Evolutionary conservation across 768 basidiomycete species (phyloP), one percentile per base, ranked within the genome.

Genomic region (Podaxis sp.): DNA sequence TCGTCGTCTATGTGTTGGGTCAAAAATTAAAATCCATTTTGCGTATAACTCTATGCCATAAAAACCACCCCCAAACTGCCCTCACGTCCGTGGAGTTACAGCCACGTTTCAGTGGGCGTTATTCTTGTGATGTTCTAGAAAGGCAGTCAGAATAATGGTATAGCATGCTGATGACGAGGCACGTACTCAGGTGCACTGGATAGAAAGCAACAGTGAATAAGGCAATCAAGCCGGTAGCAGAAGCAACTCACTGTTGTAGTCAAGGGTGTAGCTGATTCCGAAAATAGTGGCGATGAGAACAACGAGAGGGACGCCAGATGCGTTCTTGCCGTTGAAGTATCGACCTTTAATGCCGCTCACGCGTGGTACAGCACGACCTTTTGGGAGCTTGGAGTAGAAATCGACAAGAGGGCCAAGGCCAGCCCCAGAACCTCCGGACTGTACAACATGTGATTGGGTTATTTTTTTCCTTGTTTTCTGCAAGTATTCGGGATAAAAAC

Each of bases 301-400:
- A 57, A 87, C 84, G 46, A 91, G 70, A 22, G 91, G 91, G 49
- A 78, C 81, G 26, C 84, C 89, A 1, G 87, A 89, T 44, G 44
- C 44, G 44, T 93, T 96, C 77, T 87, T 86, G 66, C 93, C 95
- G 67, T 83, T 86, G 76, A 95, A 95, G 78, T 82, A 93, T 50
- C 88, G 81, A n/a, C 76, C 91, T 76, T 91, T 91, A 70, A 96
- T 79, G 22, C 94, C 92, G 59, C 44, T 46, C 5, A 46, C 44
- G n/a, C 44, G 44, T 4, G 44, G 44, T 17, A 91, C 80, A 38
- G 87, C 84, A 44, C 86, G 80, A 51, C 96, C 96, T 75, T 98
- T 98, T 67, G 95, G 96, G 55, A 99, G 86, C 77, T 94, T 96
- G 64, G 92, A 95, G 82, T 99, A 99, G 78, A 97, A 98, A 68